A percentile compares a stretch with the other conserved stretches of the same genome.
Evolutionary conservation across 1,139 yeast genomes (phyloP).

Genomic region (Diutina ranongensis): DNA sequence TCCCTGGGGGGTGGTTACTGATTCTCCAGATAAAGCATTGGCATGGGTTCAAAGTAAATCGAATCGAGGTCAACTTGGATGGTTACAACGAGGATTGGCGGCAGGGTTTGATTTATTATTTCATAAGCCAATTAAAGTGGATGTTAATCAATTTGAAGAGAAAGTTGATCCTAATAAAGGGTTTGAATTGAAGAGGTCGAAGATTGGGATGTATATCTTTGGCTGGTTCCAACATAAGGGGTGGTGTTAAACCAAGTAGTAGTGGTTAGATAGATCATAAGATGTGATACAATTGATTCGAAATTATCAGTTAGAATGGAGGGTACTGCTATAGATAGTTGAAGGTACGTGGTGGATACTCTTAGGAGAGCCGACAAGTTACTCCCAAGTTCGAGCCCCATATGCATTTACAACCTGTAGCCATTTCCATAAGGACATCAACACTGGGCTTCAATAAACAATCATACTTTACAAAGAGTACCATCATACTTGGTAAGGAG

Average conservation of each 20-base stretch:
- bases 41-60: slow-evolving; percentile 10
- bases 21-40: slow-evolving; percentile 38
- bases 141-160: not conserved
- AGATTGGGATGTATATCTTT: slow-evolving; percentile 1
- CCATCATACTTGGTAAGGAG: slow-evolving; percentile 62
- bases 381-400: no score
- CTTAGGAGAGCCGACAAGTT: no score
- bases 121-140: not conserved
- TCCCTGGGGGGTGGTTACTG: slow-evolving; percentile 46
- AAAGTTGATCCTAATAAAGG: not conserved
- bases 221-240: slow-evolving; percentile 2
- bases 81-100: not conserved
- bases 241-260: not conserved
- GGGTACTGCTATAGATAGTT: no score
- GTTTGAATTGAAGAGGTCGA: not conserved
- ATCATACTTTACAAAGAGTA: no score
- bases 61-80: slow-evolving; percentile 4
- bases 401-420: no score
- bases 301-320: no score
- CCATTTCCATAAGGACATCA: no score
- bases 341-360: no score
- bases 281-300: no score
- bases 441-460: no score
- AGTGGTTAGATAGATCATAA: no score
- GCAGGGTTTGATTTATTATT: not conserved